Base-by-base conservation (phyloP, 768 basidiomycete species). In the Lactarius vividus region DNA sequence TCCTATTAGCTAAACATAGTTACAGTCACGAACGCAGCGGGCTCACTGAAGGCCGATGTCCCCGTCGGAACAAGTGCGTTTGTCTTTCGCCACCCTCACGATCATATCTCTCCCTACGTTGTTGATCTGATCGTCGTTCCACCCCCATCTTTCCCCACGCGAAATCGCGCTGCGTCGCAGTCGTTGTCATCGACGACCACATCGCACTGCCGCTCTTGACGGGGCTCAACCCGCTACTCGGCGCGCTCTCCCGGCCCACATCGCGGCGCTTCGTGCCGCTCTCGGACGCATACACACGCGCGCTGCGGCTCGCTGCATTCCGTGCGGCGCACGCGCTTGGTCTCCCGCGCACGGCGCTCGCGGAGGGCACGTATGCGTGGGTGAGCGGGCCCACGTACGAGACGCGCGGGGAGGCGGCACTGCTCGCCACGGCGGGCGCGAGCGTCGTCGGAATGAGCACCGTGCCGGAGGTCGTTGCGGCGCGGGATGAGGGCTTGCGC, bases 371-470 rank as follows among this genome's bases (percentile, higher is more conserved):
- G 2, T 96, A 96, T 70, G 92, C 92, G 1, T 96, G 92, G 91
- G 94, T 96, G 55, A 83, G 86, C 35, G 94, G 94, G 0, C 94
- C 94, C 16, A 91, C 92, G 9, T 96, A 96, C 73, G 94, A 96
- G 77, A 92, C 91, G 0, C 86, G 89, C 2, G 93, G 92, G 0
- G 94, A 96, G 71, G 94, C 92, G 37, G 80, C 87, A 57, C 87
- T 94, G 77, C 77, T 96, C 46, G 79, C 89, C 18, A 76, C 77
- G 9, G 86, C 85, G 0, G 94, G 94, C 3, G 94, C 89, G 1
- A 92, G 93, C 71, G 89, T 94, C n/a, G 94, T 95, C 2, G 94
- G 94, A 2, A 96, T 96, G 94, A 93, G 91, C 70, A 96, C 94
- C 0, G 84, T 95, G 18, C 94, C 93, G 0, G 94, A 96, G 76